phyloP scores from a whole-genome alignment of 768 basidiomycete species.

The Podaxis sp. region DNA sequence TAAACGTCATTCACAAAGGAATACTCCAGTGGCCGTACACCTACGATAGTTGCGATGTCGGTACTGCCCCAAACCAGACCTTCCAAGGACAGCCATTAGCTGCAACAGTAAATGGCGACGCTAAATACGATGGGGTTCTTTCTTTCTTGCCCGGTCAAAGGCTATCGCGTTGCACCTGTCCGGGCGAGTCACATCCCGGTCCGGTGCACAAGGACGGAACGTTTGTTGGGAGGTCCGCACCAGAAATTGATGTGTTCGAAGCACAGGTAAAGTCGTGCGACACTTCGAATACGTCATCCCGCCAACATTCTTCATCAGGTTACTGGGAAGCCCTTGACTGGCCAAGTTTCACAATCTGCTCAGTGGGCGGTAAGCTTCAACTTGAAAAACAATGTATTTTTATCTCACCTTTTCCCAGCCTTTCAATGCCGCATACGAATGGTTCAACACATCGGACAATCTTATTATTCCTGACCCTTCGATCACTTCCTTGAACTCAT shows the following conservation, averaged over 20 bases:
- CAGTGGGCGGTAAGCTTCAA: constrained; percentile 69
- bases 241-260: constrained; percentile 92
- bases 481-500: constrained; percentile 59
- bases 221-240: constrained; percentile 79
- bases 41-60: constrained; percentile 89
- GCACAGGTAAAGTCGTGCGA: constrained; percentile 52
- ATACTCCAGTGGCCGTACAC: constrained; percentile 72
- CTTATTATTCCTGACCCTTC: constrained; percentile 53
- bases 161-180: constrained; percentile 86
- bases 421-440: constrained; percentile 71
- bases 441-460: constrained; percentile 65
- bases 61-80: constrained; percentile 87
- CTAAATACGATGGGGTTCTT: constrained; percentile 48
- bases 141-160: constrained; percentile 89
- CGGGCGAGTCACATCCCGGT: constrained; percentile 84
- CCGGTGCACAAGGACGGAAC: constrained; percentile 76
- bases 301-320: constrained; percentile 22
- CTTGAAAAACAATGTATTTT: constrained; percentile 8
- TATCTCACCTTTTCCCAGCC: constrained; percentile 45
- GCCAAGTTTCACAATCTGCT: constrained; percentile 78
- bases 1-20: constrained; percentile 10
- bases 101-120: constrained; percentile 63
- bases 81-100: constrained; percentile 60
- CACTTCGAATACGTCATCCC: not conserved
- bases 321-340: constrained; percentile 34